Percentiles rank a stretch among this genome's conserved stretches.
phyloP scores from a whole-genome alignment of 345 rosid species.

The Pugionium cornutum region DNA sequence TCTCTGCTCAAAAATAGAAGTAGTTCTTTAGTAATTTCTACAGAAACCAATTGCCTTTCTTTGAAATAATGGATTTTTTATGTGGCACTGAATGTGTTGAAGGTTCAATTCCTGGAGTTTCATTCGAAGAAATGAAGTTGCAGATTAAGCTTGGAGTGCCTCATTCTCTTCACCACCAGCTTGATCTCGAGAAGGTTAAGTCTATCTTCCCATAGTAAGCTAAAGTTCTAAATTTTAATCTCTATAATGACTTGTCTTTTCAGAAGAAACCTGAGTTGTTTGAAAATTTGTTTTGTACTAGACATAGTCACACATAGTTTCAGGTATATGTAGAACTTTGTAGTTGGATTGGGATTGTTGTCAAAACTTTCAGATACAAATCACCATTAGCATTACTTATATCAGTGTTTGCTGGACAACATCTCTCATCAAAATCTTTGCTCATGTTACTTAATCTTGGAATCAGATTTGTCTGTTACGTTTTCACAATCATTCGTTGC shows the following conservation, averaged over 20 bases:
- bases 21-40: background rate
- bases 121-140: slow-evolving; percentile 85
- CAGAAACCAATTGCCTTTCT: background rate
- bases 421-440: background rate
- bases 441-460: slow-evolving; percentile 10
- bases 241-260: background rate
- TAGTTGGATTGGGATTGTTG: background rate
- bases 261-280: slow-evolving; percentile 4
- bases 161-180: slow-evolving; percentile 64
- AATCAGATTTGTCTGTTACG: background rate
- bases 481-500: background rate
- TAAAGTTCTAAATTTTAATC: background rate
- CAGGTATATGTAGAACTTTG: background rate
- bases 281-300: background rate
- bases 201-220: slow-evolving; percentile 92
- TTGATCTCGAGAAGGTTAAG: slow-evolving; percentile 69
- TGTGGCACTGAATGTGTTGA: slow-evolving; percentile 31
- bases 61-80: background rate
- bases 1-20: background rate
- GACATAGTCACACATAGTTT: slow-evolving; percentile 1
- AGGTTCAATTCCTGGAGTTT: slow-evolving; percentile 91
- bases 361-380: background rate
- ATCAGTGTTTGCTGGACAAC: background rate
- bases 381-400: background rate
- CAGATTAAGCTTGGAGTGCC: slow-evolving; percentile 91